phyloP scores from a whole-genome alignment of 78 protist genomes.

The Fonticula alba region DNA sequence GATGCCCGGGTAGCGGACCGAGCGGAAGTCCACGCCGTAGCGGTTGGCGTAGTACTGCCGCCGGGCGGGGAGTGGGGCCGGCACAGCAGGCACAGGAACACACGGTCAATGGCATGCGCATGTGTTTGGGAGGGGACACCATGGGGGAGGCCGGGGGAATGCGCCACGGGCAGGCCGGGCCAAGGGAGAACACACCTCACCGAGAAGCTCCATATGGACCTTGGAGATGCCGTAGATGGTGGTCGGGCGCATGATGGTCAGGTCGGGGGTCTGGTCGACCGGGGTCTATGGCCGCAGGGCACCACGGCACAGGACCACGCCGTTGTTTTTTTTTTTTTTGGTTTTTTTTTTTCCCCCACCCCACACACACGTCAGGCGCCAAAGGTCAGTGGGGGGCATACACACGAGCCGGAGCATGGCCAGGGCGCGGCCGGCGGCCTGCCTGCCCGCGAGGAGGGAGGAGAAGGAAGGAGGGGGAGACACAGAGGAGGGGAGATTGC shows the following conservation, averaged over 20 bases:
- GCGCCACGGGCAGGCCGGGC: no score
- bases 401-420: neutral
- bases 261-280: slow-evolving; percentile 25
- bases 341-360: no score
- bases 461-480: no score
- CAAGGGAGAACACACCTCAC: slow-evolving; percentile 4
- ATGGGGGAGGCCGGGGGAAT: no score
- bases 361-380: neutral
- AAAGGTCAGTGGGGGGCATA: neutral
- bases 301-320: no score
- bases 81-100: slow-evolving; percentile 1
- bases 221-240: slow-evolving; percentile 54
- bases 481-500: no score
- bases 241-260: slow-evolving; percentile 34
- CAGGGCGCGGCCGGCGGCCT: neutral
- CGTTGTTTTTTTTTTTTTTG: no score
- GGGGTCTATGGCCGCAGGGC: slow-evolving; percentile 26
- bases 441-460: neutral
- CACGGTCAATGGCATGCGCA: neutral
- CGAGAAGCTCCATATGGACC: slow-evolving; percentile 36
- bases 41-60: slow-evolving; percentile 21
- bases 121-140: no score
- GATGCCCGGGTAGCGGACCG: slow-evolving; percentile 52
- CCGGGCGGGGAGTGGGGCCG: no score
- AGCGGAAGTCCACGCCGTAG: slow-evolving; percentile 49